Evolutionary conservation across 768 basidiomycete genomes (phyloP).

Genomic region (Arthromyces matolae): DNA sequence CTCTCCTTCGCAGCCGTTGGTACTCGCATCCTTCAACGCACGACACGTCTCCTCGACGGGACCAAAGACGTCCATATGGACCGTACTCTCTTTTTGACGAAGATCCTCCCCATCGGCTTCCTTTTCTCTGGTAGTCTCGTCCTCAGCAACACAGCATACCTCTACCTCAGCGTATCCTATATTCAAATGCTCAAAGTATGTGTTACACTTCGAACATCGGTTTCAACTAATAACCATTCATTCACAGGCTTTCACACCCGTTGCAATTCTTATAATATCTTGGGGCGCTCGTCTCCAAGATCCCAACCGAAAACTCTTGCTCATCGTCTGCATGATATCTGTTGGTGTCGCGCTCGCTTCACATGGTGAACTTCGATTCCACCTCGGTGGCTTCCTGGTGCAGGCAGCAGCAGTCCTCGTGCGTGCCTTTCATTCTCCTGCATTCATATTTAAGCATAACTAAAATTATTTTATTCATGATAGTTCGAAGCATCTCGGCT

Average conservation of each 20-base stretch:
- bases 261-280: slow-evolving; percentile 90
- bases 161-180: slow-evolving; percentile 87
- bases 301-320: slow-evolving; percentile 71
- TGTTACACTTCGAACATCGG: too few relatives aligned
- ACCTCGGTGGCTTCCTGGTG: slow-evolving; percentile 80
- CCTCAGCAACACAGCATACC: slow-evolving; percentile 88
- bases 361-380: slow-evolving; percentile 83
- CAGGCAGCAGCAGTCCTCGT: slow-evolving; percentile 86
- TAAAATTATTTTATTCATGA: neutral
- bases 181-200: slow-evolving; percentile 89
- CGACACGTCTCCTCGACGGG: slow-evolving; percentile 77
- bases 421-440: slow-evolving; percentile 28
- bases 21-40: slow-evolving; percentile 81
- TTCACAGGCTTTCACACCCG: slow-evolving; percentile 80
- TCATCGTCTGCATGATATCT: slow-evolving; percentile 91
- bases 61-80: slow-evolving; percentile 77
- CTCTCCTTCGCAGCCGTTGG: slow-evolving; percentile 75
- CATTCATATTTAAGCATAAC: neutral
- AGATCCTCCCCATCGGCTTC: slow-evolving; percentile 90
- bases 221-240: neutral
- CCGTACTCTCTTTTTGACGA: slow-evolving; percentile 71
- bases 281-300: slow-evolving; percentile 88
- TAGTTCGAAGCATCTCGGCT: slow-evolving; percentile 92
- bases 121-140: slow-evolving; percentile 92
- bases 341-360: slow-evolving; percentile 86